Percentiles rank a stretch among this genome's conserved stretches.
Conservation (phyloP, 352 stramenopile genomes). For the Pythium coloratum region DNA sequence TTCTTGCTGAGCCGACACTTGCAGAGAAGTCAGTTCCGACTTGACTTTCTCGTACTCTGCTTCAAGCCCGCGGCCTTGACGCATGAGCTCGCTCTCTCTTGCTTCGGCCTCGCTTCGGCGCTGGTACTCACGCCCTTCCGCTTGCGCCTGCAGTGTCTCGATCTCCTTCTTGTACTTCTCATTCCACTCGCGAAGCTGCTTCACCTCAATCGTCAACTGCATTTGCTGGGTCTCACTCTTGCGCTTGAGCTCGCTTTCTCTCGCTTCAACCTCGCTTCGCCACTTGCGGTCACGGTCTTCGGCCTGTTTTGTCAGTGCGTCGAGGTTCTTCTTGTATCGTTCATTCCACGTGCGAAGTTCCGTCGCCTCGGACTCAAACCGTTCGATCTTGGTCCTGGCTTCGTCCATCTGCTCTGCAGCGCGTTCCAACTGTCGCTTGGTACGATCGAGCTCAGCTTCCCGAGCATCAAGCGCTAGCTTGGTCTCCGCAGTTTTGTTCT, state of each 20-base stretch:
- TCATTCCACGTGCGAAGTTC: slow-evolving; percentile 21
- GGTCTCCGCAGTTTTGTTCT: slow-evolving; percentile 9
- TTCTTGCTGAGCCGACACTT: slow-evolving; percentile 49
- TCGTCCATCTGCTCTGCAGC: slow-evolving; percentile 10
- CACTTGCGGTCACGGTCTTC: background rate
- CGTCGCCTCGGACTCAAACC: slow-evolving; percentile 10
- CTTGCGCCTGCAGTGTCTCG: slow-evolving; percentile 15
- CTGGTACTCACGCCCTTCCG: slow-evolving; percentile 22
- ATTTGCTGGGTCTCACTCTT: background rate
- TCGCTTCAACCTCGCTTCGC: background rate
- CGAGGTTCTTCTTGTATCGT: slow-evolving; percentile 20
- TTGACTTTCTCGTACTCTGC: slow-evolving; percentile 47
- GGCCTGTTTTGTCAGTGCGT: slow-evolving; percentile 1
- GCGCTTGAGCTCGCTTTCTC: slow-evolving; percentile 7
- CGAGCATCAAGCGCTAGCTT: slow-evolving; percentile 15
- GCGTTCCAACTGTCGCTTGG: slow-evolving; percentile 8
- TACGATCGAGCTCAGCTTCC: slow-evolving; percentile 12
- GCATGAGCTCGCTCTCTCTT: slow-evolving; percentile 23
- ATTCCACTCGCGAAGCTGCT: slow-evolving; percentile 18
- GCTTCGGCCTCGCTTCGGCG: slow-evolving; percentile 24
- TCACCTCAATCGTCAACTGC: background rate
- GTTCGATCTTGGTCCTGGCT: slow-evolving; percentile 7
- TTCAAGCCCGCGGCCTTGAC: slow-evolving; percentile 28
- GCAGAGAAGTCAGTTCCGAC: slow-evolving; percentile 36
- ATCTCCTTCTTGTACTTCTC: slow-evolving; percentile 32